Evolutionary conservation across 345 rosid genomes (phyloP), one percentile per base, ranked within the genome.

Genomic region (Rhodomyrtus tomentosa): DNA sequence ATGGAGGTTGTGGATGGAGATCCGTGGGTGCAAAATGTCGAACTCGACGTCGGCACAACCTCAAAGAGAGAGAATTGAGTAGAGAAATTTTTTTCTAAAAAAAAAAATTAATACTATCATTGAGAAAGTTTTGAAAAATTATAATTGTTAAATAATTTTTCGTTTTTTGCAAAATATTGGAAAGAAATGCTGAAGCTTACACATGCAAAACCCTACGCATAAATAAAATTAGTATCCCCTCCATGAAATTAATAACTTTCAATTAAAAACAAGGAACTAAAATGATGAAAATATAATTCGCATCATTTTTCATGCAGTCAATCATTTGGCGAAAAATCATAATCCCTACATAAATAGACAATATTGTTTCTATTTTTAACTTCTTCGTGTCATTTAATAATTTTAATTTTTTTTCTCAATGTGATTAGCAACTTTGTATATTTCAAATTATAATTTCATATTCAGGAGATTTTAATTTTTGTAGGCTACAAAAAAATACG

Each of bases 211-310:
- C 6, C 74, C 11, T 0, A 0, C 4, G 3, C 12, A 3, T 62
- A 32, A 62, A 62, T 4, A 32, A 29, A 32, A 29, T 62, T 15
- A 32, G 74, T 16, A 29, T 24, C 32, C 16, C 24, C 16, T 32
- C 22, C 11, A 5, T 2, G 3, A 7, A 62, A 3, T 16, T 0
- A 7, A 4, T 16, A 62, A 29, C 11, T 7, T 59, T 29, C 15
- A 3, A 29, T 15, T 59, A 29, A 22, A 32, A 15, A 32, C 16
- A 59, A 4, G 10, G 38, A 62, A 32, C 42, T 32, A 32, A 54
- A 54, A 7, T 0, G 3, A 68, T 0, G 1, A 18, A 68, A 1
- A 18, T 9, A 2, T 18, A 32, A 7, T 10, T 1, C 6, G 42
- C 0, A 5, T 68, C 13, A 36, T 36, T 68, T 68, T 68, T 36